These are phyloP conservation scores for Saccharomycopsis fermentans DNA, from an alignment of 805 yeast genomes.

Conservation along the genomic window DNA sequence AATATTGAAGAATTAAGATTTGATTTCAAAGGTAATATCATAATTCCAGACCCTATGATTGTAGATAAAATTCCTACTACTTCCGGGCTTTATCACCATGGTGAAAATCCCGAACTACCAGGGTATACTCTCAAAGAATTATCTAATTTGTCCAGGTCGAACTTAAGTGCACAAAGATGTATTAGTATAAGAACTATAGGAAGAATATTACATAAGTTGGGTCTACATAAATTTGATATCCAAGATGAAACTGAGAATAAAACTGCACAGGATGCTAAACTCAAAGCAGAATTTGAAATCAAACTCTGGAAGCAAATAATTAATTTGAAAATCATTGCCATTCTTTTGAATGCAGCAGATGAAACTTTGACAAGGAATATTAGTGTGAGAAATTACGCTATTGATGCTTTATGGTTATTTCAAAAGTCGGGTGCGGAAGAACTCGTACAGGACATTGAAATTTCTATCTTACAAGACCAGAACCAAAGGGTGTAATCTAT, in stretches of 20 bases:
- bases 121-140: conserved; percentile 86
- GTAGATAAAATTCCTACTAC: conserved; percentile 37
- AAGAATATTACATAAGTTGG: conserved; percentile 72
- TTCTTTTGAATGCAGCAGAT: conserved; percentile 58
- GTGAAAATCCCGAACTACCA: conserved; percentile 78
- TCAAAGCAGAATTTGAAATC: conserved; percentile 33
- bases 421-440: conserved; percentile 29
- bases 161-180: conserved; percentile 75
- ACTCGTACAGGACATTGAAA: background rate
- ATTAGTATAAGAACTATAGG: conserved; percentile 84
- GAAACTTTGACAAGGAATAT: conserved; percentile 53
- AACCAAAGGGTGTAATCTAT: too few species aligned
- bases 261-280: conserved; percentile 29
- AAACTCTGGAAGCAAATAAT: conserved; percentile 66
- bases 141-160: conserved; percentile 67
- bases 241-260: conserved; percentile 27
- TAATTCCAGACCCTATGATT: conserved; percentile 43
- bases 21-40: conserved; percentile 75
- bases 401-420: conserved; percentile 91
- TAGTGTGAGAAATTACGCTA: conserved; percentile 72
- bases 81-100: conserved; percentile 83
- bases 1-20: conserved; percentile 57
- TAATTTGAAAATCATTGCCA: conserved; percentile 50
- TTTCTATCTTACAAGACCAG: background rate
- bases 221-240: conserved; percentile 46